Conservation (phyloP, 1,284 basidiomycete species). For the Grifola frondosa region DNA sequence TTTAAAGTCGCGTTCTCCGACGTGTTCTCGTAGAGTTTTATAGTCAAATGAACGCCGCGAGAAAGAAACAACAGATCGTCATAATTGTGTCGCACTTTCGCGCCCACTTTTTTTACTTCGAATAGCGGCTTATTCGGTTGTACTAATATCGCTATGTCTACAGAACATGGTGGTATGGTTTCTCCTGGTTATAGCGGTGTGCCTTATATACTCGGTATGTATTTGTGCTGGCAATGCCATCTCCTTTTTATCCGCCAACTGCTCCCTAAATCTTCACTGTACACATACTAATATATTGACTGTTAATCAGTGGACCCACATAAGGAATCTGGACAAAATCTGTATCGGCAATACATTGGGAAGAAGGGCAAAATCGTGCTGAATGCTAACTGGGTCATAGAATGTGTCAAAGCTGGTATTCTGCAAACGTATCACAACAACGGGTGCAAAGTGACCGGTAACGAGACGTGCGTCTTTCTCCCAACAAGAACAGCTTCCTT, state of each 20-base stretch:
- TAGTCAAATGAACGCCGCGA: too few relatives aligned
- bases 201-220: conserved; percentile 71
- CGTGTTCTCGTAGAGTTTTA: conserved; percentile 13
- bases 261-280: neutral
- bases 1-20: conserved; percentile 7
- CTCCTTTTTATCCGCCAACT: conserved; percentile 4
- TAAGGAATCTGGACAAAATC: conserved; percentile 74
- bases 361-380: conserved; percentile 79
- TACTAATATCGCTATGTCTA: too few relatives aligned
- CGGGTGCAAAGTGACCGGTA: conserved; percentile 75
- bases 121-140: too few relatives aligned
- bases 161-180: conserved; percentile 74
- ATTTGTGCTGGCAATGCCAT: neutral
- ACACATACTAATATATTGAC: conserved; percentile 20
- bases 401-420: conserved; percentile 64
- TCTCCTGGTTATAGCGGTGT: conserved; percentile 73
- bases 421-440: conserved; percentile 72
- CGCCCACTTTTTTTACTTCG: too few relatives aligned
- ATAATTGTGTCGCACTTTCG: neutral
- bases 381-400: conserved; percentile 66
- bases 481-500: conserved; percentile 1
- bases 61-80: too few relatives aligned
- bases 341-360: conserved; percentile 71
- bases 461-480: conserved; percentile 51
- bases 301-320: conserved; percentile 73